Conservation (phyloP, 2,329 filamentous ascomycete genomes). For the Phaeomoniella chlamydospora region DNA sequence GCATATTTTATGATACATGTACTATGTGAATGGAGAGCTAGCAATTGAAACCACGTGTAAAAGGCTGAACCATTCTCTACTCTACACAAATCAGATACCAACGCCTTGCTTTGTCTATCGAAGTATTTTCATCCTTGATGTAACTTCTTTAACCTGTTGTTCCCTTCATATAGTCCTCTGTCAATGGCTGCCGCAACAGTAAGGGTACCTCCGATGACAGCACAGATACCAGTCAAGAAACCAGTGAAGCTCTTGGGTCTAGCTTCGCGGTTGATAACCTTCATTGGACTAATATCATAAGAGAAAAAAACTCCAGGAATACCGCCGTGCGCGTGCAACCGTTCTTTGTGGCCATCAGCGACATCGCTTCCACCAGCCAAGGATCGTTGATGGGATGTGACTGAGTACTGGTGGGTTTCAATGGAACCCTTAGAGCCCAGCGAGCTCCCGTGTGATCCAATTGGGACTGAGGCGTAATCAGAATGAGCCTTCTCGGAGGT, state of each 20-base stretch:
- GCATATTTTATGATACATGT: no score
- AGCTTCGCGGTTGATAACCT: conserved; percentile 93
- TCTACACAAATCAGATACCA: no score
- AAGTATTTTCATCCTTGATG: conserved; percentile 39
- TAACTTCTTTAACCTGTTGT: conserved; percentile 73
- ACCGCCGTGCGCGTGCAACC: conserved; percentile 74
- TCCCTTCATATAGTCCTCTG: conserved; percentile 79
- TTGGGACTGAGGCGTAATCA: conserved; percentile 39
- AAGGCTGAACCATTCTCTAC: no score
- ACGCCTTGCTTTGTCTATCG: no score
- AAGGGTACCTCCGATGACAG: conserved; percentile 83
- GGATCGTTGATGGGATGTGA: conserved; percentile 89
- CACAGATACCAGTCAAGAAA: conserved; percentile 88
- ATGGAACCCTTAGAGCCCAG: conserved; percentile 60
- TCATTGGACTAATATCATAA: conserved; percentile 99
- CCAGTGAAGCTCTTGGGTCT: conserved; percentile 77
- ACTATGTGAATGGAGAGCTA: no score
- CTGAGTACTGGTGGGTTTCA: conserved; percentile 96
- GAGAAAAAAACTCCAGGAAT: conserved; percentile 98
- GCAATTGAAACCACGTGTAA: no score
- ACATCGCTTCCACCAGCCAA: conserved; percentile 70
- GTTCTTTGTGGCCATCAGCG: conserved; percentile 80
- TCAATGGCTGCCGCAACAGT: conserved; percentile 93
- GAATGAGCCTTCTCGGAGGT: conserved; percentile 22
- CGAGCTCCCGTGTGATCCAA: conserved; percentile 57